A percentile compares a stretch with the other conserved stretches of the same genome.
phyloP scores from a whole-genome alignment of 371 early-diverging fungal genomes.

The Actinomortierella ambigua region DNA sequence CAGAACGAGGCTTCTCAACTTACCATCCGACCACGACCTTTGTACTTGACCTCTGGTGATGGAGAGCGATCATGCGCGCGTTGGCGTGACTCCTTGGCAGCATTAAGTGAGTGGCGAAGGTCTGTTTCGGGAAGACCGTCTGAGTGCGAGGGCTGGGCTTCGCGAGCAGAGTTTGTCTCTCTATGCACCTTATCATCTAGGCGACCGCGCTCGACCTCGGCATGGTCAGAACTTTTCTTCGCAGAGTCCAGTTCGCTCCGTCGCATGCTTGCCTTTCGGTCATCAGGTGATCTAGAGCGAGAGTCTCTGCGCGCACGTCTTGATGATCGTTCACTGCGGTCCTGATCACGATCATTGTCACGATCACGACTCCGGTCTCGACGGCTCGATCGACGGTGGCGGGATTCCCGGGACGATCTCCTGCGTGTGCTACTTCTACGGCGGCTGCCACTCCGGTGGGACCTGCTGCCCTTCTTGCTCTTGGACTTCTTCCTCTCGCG shows the following conservation, averaged over 20 bases:
- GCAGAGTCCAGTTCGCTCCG: conserved; percentile 1
- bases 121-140: too few relatives aligned
- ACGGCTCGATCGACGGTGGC: too few relatives aligned
- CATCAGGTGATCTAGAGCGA: too few relatives aligned
- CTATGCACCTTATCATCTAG: background rate
- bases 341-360: too few relatives aligned
- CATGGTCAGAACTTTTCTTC: background rate
- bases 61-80: conserved; percentile 12
- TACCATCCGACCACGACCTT: conserved; percentile 49
- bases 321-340: too few relatives aligned
- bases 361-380: too few relatives aligned
- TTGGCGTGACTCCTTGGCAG: background rate
- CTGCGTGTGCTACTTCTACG: conserved; percentile 5
- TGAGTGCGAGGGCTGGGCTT: too few relatives aligned
- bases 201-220: background rate
- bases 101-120: too few relatives aligned
- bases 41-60: conserved; percentile 47
- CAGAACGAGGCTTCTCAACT: background rate
- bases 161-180: background rate
- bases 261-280: too few relatives aligned
- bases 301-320: too few relatives aligned
- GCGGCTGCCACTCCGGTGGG: conserved; percentile 7
- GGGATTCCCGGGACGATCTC: too few relatives aligned
- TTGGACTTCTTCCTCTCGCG: conserved; percentile 8
- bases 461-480: conserved; percentile 8